phyloP scores from a whole-genome alignment of 441 rosid genomes.

The Hypseocharis bilobata region DNA sequence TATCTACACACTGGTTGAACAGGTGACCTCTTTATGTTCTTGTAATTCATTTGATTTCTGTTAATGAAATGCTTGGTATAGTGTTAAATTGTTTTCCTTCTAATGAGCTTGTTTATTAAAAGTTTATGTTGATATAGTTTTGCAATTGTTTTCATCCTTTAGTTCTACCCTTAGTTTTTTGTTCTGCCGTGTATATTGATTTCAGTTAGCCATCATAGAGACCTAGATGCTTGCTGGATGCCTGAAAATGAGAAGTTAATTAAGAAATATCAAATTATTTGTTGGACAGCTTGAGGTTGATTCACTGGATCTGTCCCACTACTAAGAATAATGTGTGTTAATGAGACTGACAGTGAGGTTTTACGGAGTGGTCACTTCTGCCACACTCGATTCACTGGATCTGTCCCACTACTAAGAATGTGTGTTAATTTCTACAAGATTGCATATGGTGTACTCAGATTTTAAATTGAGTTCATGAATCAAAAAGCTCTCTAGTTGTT shows the following conservation, averaged over 20 bases:
- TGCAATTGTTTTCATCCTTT: not conserved
- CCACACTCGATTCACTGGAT: not conserved
- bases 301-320: not conserved
- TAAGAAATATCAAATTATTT: not conserved
- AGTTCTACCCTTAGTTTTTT: not conserved
- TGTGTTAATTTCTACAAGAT: not conserved
- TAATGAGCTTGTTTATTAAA: not conserved
- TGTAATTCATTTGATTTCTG: conserved; percentile 1
- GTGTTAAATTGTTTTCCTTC: not conserved
- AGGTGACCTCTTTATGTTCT: conserved; percentile 36
- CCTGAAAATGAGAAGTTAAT: not conserved
- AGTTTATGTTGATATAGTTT: not conserved
- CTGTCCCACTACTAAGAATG: not conserved
- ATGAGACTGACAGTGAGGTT: not conserved
- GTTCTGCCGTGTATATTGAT: not conserved
- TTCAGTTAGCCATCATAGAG: not conserved
- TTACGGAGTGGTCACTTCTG: not conserved
- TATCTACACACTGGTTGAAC: conserved; percentile 58
- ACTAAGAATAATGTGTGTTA: not conserved
- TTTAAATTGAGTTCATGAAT: not conserved
- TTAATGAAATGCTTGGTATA: not conserved
- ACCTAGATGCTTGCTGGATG: not conserved
- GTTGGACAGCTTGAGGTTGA: not conserved
- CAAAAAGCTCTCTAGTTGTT: not conserved
- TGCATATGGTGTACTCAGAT: not conserved